Percentiles rank a stretch among this genome's conserved stretches.
Evolutionary conservation across 1,139 yeast species (phyloP).

Genomic region (Zygotorulaspora mrakii): DNA sequence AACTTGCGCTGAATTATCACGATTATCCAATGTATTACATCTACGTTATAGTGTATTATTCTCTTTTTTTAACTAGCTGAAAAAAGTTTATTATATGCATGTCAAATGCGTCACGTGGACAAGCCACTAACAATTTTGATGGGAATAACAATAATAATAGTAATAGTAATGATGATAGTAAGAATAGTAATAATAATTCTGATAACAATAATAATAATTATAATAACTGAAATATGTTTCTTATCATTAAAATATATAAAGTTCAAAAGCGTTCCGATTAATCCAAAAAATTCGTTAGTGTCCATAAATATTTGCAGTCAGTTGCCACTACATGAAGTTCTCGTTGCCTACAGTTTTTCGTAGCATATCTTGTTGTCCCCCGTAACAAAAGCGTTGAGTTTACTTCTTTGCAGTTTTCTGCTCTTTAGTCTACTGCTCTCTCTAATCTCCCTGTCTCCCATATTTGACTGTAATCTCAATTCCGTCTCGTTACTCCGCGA

Average conservation of each 20-base stretch:
- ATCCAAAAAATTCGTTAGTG: constrained; percentile 3
- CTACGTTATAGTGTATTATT: too few species aligned
- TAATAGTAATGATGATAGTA: too few species aligned
- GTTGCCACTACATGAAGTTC: not conserved
- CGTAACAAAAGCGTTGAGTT: constrained; percentile 27
- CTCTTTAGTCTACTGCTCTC: constrained; percentile 5
- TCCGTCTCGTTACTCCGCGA: constrained; percentile 1
- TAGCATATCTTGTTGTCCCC: constrained; percentile 30
- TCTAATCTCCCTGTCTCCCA: constrained; percentile 1
- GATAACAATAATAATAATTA: not conserved
- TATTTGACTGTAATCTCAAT: not conserved
- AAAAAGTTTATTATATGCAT: too few species aligned
- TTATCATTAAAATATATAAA: constrained; percentile 8
- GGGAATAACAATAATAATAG: too few species aligned
- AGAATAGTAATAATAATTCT: too few species aligned
- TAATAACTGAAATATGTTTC: constrained; percentile 4
- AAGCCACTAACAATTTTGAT: too few species aligned
- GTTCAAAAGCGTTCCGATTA: constrained; percentile 1
- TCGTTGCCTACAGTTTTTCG: constrained; percentile 21
- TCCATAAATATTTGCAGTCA: not conserved
- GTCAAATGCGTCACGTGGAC: too few species aligned
- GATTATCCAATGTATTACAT: too few species aligned
- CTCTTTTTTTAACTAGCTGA: too few species aligned
- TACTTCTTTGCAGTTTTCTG: constrained; percentile 20
- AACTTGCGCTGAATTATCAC: too few species aligned